Conservation (phyloP, 2,329 filamentous ascomycete species). For the Arthrobotrys conoides region DNA sequence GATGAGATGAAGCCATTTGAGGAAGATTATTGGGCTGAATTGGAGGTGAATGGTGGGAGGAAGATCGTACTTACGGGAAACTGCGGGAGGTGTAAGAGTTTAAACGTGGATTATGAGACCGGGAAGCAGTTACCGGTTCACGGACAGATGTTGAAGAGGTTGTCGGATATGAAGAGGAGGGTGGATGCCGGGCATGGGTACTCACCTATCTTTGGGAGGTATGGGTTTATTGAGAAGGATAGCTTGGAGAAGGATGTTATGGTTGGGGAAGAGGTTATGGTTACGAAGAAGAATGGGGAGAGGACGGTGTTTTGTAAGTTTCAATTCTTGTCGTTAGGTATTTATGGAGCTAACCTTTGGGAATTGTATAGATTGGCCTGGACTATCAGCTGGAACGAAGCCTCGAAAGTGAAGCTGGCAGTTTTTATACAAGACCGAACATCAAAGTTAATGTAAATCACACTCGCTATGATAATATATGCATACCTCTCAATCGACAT, state of each 20-base stretch:
- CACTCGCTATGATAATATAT: neutral
- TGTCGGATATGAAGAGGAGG: conserved; percentile 74
- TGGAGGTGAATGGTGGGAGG: conserved; percentile 68
- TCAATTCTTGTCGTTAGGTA: no score
- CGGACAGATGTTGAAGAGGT: conserved; percentile 77
- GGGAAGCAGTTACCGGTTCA: conserved; percentile 74
- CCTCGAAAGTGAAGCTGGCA: neutral
- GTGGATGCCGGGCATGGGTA: conserved; percentile 79
- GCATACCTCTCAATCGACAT: neutral
- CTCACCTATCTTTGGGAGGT: conserved; percentile 80
- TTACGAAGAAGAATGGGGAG: conserved; percentile 71
- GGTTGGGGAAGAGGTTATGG: conserved; percentile 73
- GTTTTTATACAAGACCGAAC: neutral
- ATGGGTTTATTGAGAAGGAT: conserved; percentile 73
- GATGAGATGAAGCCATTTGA: conserved; percentile 74
- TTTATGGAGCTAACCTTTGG: neutral
- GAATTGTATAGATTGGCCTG: conserved; percentile 64
- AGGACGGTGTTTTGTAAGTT: conserved; percentile 73
- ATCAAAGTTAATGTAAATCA: neutral
- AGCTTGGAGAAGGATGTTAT: conserved; percentile 67
- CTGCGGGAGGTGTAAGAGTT: conserved; percentile 77
- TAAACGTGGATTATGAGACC: conserved; percentile 75
- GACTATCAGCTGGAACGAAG: conserved; percentile 62
- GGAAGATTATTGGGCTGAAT: conserved; percentile 80
- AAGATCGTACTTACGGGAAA: conserved; percentile 76